Percentiles rank a stretch among this genome's conserved stretches.
phyloP scores from a whole-genome alignment of 2,329 filamentous ascomycete species.

The Mycocentrospora acerina region DNA sequence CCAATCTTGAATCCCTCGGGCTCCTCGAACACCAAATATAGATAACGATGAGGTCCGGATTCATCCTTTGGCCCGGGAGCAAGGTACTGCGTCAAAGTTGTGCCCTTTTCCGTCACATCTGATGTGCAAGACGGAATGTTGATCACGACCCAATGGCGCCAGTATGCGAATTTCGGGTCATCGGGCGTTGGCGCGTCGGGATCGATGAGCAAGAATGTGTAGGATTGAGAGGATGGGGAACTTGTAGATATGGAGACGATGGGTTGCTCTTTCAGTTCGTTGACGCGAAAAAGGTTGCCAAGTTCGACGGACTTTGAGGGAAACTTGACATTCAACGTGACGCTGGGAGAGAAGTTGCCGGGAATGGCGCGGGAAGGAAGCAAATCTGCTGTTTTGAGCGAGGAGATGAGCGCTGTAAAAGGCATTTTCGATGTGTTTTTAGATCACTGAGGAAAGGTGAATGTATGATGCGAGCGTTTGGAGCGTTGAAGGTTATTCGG shows the following conservation, averaged over 20 bases:
- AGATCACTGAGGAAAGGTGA: neutral
- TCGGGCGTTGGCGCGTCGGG: conserved; percentile 59
- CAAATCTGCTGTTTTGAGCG: conserved; percentile 26
- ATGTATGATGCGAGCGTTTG: conserved; percentile 1
- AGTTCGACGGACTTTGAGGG: conserved; percentile 17
- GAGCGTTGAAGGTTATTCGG: neutral
- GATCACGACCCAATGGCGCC: conserved; percentile 56
- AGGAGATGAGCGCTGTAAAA: conserved; percentile 18
- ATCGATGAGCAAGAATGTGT: conserved; percentile 55
- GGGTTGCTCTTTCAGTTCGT: conserved; percentile 23
- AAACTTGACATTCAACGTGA: conserved; percentile 43
- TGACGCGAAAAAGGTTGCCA: conserved; percentile 41
- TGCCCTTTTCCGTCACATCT: conserved; percentile 6
- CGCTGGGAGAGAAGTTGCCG: conserved; percentile 46
- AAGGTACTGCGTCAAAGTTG: conserved; percentile 33
- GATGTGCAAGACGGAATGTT: conserved; percentile 14
- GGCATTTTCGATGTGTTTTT: conserved; percentile 2
- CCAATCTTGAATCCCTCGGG: conserved; percentile 17
- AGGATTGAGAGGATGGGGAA: conserved; percentile 27
- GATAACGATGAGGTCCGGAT: conserved; percentile 38
- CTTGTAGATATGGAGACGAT: conserved; percentile 22
- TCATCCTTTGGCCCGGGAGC: conserved; percentile 40
- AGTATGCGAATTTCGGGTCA: conserved; percentile 58
- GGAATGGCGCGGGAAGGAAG: conserved; percentile 45
- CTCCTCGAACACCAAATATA: conserved; percentile 36